phyloP scores from a whole-genome alignment of 2,329 filamentous ascomycete genomes.

The Hortaea sp. region DNA sequence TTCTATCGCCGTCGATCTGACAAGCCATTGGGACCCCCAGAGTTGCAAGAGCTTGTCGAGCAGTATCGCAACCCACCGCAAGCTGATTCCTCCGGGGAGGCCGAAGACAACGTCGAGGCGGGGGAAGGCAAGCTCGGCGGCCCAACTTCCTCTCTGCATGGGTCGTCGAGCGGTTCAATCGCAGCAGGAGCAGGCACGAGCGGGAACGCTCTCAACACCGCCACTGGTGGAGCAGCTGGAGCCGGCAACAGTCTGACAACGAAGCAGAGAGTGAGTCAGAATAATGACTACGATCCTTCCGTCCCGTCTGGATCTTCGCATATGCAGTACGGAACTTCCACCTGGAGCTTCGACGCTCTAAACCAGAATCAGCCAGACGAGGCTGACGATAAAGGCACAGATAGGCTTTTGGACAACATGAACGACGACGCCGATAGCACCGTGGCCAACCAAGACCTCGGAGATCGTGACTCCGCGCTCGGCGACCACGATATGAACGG shows the following conservation, averaged over 20 bases:
- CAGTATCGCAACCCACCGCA: constrained; percentile 46
- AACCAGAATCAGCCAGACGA: neutral
- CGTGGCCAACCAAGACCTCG: neutral
- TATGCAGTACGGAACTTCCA: constrained; percentile 2
- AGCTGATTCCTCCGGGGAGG: constrained; percentile 30
- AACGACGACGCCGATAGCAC: constrained; percentile 1
- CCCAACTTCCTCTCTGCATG: constrained; percentile 66
- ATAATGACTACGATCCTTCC: constrained; percentile 4
- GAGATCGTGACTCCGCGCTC: neutral
- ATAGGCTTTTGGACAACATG: constrained; percentile 1
- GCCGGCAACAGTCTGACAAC: constrained; percentile 17
- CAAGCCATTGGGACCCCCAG: constrained; percentile 66
- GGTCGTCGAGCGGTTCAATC: constrained; percentile 84
- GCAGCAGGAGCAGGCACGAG: constrained; percentile 44
- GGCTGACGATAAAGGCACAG: constrained; percentile 2
- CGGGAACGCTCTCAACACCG: constrained; percentile 3
- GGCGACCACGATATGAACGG: neutral
- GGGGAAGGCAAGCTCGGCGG: constrained; percentile 83
- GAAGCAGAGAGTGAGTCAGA: constrained; percentile 10
- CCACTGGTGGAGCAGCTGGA: constrained; percentile 8
- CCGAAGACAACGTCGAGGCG: constrained; percentile 39
- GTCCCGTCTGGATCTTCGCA: neutral
- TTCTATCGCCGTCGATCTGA: constrained; percentile 87
- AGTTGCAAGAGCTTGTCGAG: constrained; percentile 60
- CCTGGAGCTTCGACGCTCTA: constrained; percentile 1